Evolutionary conservation across 495 filamentous ascomycete species (phyloP).

Genomic region (Aspergillus wentii): DNA sequence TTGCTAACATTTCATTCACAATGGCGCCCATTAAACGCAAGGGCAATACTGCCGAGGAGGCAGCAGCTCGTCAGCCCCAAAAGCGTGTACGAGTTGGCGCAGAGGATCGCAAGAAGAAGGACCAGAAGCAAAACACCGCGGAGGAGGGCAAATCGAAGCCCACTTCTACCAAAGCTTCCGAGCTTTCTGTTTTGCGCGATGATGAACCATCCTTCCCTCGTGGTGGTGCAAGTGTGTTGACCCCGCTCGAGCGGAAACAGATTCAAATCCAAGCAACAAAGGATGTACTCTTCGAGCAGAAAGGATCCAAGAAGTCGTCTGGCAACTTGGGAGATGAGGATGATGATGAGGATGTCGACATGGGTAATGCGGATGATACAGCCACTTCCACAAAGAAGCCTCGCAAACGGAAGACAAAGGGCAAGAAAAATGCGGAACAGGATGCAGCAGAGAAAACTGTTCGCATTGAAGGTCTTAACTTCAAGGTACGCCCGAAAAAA

Average conservation of each 20-base stretch:
- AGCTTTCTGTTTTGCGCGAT: slow-evolving; percentile 54
- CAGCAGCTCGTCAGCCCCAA: slow-evolving; percentile 33
- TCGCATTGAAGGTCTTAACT: slow-evolving; percentile 81
- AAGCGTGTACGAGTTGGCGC: slow-evolving; percentile 43
- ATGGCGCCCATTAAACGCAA: slow-evolving; percentile 55
- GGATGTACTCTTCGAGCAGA: slow-evolving; percentile 91
- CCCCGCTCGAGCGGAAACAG: slow-evolving; percentile 91
- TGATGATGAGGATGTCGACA: slow-evolving; percentile 41
- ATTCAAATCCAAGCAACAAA: slow-evolving; percentile 89
- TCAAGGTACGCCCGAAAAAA: slow-evolving; percentile 59
- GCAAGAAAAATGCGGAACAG: slow-evolving; percentile 41
- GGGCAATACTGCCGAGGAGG: slow-evolving; percentile 35
- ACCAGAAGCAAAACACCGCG: slow-evolving; percentile 20
- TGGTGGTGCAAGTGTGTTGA: slow-evolving; percentile 85
- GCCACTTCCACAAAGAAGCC: slow-evolving; percentile 48
- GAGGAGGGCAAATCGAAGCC: slow-evolving; percentile 13
- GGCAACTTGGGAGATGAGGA: slow-evolving; percentile 36
- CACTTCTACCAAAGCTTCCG: slow-evolving; percentile 34
- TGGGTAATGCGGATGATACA: slow-evolving; percentile 38
- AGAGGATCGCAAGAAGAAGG: slow-evolving; percentile 31
- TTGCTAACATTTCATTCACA: slow-evolving; percentile 11
- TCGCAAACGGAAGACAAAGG: slow-evolving; percentile 41
- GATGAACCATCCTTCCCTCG: slow-evolving; percentile 89
- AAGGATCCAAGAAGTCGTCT: slow-evolving; percentile 46
- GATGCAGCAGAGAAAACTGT: slow-evolving; percentile 46